Evolutionary conservation across 768 basidiomycete genomes (phyloP).

Genomic region (Mycena haematopus): DNA sequence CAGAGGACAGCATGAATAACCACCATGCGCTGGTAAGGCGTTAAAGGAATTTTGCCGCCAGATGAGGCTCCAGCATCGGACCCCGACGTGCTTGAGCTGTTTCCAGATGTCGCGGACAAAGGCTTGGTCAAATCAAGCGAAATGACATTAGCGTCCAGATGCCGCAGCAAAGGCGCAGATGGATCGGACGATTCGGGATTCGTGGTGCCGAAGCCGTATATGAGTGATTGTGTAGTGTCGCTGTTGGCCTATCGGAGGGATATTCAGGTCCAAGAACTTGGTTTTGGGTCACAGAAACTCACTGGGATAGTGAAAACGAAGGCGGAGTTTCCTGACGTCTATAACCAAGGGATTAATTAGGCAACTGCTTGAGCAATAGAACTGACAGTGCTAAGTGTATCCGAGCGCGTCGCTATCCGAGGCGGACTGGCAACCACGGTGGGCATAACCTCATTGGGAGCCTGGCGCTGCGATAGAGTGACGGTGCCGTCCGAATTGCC

Average conservation of each 20-base stretch:
- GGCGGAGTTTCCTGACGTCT: constrained; percentile 51
- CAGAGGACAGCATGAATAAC: constrained; percentile 62
- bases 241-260: constrained; percentile 46
- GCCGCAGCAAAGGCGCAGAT: constrained; percentile 54
- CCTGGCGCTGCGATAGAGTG: constrained; percentile 70
- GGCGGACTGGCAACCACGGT: constrained; percentile 59
- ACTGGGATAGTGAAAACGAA: constrained; percentile 61
- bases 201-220: constrained; percentile 63
- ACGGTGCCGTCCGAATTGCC: constrained; percentile 63
- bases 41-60: constrained; percentile 44
- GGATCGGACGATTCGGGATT: constrained; percentile 54
- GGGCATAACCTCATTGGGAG: constrained; percentile 61
- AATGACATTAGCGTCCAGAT: constrained; percentile 50
- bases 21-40: constrained; percentile 55
- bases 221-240: constrained; percentile 51
- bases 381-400: constrained; percentile 47
- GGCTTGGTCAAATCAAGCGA: constrained; percentile 55
- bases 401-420: constrained; percentile 50
- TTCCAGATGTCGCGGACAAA: constrained; percentile 10
- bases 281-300: constrained; percentile 30
- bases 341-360: constrained; percentile 17
- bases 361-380: not conserved
- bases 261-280: not conserved
- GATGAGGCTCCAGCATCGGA: constrained; percentile 26
- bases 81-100: constrained; percentile 31